phyloP scores from a whole-genome alignment of 2,329 filamentous ascomycete genomes.

The Magnaporthales sp. region DNA sequence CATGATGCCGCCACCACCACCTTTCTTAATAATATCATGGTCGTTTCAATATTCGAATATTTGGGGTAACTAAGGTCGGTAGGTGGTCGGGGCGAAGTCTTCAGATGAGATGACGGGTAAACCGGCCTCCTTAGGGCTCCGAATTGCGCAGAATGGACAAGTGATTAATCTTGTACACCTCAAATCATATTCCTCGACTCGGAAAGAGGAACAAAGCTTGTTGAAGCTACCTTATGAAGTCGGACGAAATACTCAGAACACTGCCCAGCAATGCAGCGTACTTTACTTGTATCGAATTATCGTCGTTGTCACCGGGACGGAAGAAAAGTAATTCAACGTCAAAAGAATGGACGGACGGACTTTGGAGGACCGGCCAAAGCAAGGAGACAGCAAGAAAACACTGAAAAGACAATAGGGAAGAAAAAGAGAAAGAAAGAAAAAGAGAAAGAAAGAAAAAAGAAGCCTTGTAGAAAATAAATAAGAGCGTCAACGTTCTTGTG shows the following conservation, averaged over 20 bases:
- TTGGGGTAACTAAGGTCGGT: not conserved
- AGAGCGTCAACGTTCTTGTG: constrained; percentile 1
- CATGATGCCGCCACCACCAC: not conserved
- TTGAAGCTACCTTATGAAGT: not conserved
- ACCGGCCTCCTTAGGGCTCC: not conserved
- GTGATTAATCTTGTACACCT: not conserved
- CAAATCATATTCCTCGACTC: not conserved
- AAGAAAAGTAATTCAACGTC: not conserved
- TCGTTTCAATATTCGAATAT: not conserved
- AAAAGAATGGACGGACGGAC: not conserved
- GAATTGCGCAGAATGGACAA: not conserved
- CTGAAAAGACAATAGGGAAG: not conserved
- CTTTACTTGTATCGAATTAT: not conserved
- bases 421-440: not conserved
- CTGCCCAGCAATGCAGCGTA: constrained; percentile 3
- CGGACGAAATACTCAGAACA: not conserved
- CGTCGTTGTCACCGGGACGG: not conserved
- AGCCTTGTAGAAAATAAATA: not conserved
- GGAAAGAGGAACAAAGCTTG: not conserved
- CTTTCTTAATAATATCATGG: constrained; percentile 1
- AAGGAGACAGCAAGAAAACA: not conserved
- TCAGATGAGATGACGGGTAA: not conserved
- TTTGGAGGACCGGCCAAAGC: not conserved
- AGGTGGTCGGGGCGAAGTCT: not conserved
- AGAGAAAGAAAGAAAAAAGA: not conserved